These are phyloP conservation scores for Austroboletus olivaceoglutinosus DNA, from an alignment of 1,284 basidiomycete genomes.

Conservation along the genomic window DNA sequence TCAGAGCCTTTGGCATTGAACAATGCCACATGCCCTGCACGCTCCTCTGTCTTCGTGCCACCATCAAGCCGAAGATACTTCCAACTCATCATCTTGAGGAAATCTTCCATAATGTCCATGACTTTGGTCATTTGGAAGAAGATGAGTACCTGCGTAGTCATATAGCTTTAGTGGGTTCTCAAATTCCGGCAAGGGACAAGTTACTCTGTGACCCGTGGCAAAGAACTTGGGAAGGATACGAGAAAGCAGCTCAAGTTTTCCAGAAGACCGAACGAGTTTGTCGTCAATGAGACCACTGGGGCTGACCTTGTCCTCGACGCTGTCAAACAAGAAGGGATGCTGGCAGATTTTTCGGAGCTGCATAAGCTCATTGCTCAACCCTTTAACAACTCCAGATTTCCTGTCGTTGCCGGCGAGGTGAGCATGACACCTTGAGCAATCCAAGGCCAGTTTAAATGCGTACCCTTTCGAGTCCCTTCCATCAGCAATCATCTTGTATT, in stretches of 20 bases:
- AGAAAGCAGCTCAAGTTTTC: constrained; percentile 95
- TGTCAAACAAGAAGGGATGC: constrained; percentile 94
- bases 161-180: constrained; percentile 4
- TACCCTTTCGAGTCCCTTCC: constrained; percentile 75
- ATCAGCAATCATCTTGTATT: constrained; percentile 94
- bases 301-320: constrained; percentile 91
- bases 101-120: constrained; percentile 99
- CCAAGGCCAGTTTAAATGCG: background rate
- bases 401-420: constrained; percentile 35
- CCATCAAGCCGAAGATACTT: constrained; percentile 96
- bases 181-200: constrained; percentile 11
- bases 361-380: constrained; percentile 97
- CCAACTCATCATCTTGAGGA: constrained; percentile 87
- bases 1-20: constrained; percentile 94
- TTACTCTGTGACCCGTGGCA: constrained; percentile 84
- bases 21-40: constrained; percentile 82
- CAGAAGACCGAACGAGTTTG: constrained; percentile 83
- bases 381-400: constrained; percentile 76
- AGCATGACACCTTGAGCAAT: background rate
- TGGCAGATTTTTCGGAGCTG: constrained; percentile 99
- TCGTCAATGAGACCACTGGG: constrained; percentile 81
- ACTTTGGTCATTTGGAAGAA: constrained; percentile 99
- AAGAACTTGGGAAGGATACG: constrained; percentile 96
- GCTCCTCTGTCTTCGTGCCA: constrained; percentile 97
- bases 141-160: constrained; percentile 74